Conservation (phyloP, 1,284 basidiomycete genomes). For the Schizophyllum amplum region DNA sequence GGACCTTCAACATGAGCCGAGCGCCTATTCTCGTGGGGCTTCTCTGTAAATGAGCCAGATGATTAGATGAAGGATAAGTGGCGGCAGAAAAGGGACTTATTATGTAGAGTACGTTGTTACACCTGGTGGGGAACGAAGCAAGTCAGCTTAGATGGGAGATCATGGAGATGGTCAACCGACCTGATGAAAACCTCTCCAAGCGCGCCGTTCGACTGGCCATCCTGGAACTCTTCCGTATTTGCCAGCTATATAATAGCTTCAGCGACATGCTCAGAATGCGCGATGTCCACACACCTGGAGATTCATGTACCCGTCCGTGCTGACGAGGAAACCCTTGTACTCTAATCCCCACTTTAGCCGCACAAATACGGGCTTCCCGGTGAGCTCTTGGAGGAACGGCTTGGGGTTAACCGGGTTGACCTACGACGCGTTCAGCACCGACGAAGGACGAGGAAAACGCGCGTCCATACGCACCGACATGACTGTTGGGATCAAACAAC, state of each 20-base stretch:
- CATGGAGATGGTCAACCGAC: slow-evolving; percentile 32
- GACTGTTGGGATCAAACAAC: background rate
- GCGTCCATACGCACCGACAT: background rate
- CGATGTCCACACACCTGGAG: slow-evolving; percentile 64
- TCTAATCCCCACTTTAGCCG: slow-evolving; percentile 98
- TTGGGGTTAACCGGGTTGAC: slow-evolving; percentile 96
- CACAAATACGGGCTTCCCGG: slow-evolving; percentile 94
- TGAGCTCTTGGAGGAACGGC: slow-evolving; percentile 97
- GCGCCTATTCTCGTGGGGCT: slow-evolving; percentile 24
- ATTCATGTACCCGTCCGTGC: slow-evolving; percentile 99
- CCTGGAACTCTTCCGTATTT: slow-evolving; percentile 97
- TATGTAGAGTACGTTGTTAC: slow-evolving; percentile 90
- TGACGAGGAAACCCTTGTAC: slow-evolving; percentile 98
- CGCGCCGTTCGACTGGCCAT: slow-evolving; percentile 92
- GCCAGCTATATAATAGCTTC: slow-evolving; percentile 56
- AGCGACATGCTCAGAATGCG: slow-evolving; percentile 2
- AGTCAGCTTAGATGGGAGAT: slow-evolving; percentile 5
- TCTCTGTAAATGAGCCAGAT: slow-evolving; percentile 50
- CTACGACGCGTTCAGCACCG: slow-evolving; percentile 57
- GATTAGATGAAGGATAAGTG: slow-evolving; percentile 15
- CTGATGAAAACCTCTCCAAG: slow-evolving; percentile 98
- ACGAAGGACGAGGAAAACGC: slow-evolving; percentile 15
- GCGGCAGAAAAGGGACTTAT: slow-evolving; percentile 46
- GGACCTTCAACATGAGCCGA: background rate
- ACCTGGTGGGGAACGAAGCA: slow-evolving; percentile 20